These are phyloP conservation scores for Solanum tacnaense DNA, from an alignment of 257 asterid genomes.

Conservation along the genomic window DNA sequence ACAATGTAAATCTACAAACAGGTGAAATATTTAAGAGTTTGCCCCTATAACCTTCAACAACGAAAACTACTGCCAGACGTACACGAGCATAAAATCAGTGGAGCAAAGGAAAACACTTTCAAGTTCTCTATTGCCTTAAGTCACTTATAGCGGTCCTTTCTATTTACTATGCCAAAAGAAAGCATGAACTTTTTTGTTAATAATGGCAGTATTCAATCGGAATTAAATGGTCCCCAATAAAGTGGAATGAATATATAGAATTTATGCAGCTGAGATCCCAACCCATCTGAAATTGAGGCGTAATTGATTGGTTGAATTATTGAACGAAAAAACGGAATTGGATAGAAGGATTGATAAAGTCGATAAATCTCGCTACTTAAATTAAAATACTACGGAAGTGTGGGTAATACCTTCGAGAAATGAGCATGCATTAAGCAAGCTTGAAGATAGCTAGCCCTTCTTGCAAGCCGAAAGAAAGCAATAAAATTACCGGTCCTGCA, in stretches of 20 bases:
- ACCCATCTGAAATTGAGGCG: not conserved
- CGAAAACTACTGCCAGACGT: not conserved
- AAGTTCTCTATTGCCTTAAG: not conserved
- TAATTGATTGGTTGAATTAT: not conserved
- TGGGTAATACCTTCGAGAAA: conserved; percentile 76
- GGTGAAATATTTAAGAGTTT: not conserved
- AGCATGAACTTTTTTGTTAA: not conserved
- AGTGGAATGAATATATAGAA: not conserved
- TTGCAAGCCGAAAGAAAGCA: conserved; percentile 93
- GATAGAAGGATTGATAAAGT: not conserved
- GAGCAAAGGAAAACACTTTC: not conserved
- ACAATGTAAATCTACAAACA: not conserved
- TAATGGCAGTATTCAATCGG: not conserved
- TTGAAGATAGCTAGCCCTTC: conserved; percentile 87
- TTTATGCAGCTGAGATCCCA: not conserved
- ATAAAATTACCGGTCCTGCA: conserved; percentile 88
- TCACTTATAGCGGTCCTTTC: not conserved
- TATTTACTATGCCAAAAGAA: not conserved
- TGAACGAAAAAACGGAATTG: not conserved
- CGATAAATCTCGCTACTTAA: not conserved
- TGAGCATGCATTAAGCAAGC: conserved; percentile 99
- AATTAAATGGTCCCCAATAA: not conserved
- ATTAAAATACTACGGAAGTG: not conserved
- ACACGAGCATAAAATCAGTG: not conserved
- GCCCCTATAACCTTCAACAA: not conserved